These are phyloP conservation scores for Fusarium chaquense DNA, from an alignment of 2,329 filamentous ascomycete species.

Conservation along the genomic window DNA sequence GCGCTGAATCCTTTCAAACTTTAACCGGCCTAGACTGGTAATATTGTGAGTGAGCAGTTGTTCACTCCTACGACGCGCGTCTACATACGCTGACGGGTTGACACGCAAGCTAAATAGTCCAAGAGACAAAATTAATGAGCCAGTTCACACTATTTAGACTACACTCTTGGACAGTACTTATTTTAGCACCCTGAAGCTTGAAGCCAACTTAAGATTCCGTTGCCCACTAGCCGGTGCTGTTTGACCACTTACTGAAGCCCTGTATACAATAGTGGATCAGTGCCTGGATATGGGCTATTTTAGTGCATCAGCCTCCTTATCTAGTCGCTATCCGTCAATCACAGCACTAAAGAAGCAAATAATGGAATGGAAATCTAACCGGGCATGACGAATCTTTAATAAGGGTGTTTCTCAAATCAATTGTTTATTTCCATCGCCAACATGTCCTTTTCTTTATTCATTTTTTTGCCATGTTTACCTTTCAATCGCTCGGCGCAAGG, in stretches of 20 bases:
- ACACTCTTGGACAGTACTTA: too few relatives aligned
- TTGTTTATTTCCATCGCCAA: not conserved
- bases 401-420: too few relatives aligned
- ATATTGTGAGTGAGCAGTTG: not conserved
- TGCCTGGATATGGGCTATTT: not conserved
- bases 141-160: too few relatives aligned
- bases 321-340: constrained; percentile 1
- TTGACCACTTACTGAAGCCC: not conserved
- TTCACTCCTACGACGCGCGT: not conserved
- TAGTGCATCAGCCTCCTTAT: not conserved
- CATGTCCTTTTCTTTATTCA: not conserved
- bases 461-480: constrained; percentile 21
- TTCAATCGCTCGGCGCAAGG: constrained; percentile 15
- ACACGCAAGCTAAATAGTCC: too few relatives aligned
- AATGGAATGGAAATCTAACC: not conserved
- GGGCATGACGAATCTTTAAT: not conserved
- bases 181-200: too few relatives aligned
- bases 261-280: not conserved
- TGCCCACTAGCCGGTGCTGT: too few relatives aligned
- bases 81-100: not conserved
- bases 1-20: not conserved
- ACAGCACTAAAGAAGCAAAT: not conserved
- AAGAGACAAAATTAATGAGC: too few relatives aligned
- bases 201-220: too few relatives aligned
- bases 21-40: not conserved